Evolutionary conservation across 2,329 filamentous ascomycete species (phyloP), one percentile per base, ranked within the genome.

Genomic region (Aspergillus calidoustus): DNA sequence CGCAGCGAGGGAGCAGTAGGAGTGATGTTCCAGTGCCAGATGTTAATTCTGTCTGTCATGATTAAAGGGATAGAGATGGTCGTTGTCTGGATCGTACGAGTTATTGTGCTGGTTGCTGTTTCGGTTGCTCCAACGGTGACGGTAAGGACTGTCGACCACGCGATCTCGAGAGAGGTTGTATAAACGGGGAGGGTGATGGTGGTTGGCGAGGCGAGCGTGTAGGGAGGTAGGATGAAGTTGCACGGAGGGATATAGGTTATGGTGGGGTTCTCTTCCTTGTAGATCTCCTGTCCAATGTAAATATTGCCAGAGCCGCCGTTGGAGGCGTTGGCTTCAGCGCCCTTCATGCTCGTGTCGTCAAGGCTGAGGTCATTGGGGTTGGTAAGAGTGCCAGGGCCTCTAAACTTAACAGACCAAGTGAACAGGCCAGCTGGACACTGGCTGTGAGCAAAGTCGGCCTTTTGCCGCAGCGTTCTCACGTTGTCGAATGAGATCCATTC

Each of bases 401-500:
- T 60, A 9, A 52, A 15, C 54, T 65, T 60, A 2, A 65, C 17
- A 15, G 63, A 28, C 63, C 63, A 65, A 23, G 25, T 48, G 25
- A 65, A 63, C 6, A 65, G 55, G 5, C 63, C 60, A 1, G 51
- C 57, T 3, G 63, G 56, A 47, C 63, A 65, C 44, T 30, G 51
- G 23, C 46, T 43, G 38, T 65, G 63, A 13, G 63, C 63, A 57
- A 54, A 65, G 38, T 65, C 53, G 9, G 63, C 63, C 22, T 63
- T 65, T 51, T 65, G 60, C 31, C 60, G 63, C 25, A 63, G 34
- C 3, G 63, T 65, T 11, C 54, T 56, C n/a, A n/a, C 50, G 47
- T 65, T 62, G 34, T 65, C 60, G 54, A 65, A 65, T 31, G 60
- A 65, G 7, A 63, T 60, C 63, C 62, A 43, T 6, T 34, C 19